Conservation (phyloP, 129 eudicot species). For the Tagetes patula region DNA sequence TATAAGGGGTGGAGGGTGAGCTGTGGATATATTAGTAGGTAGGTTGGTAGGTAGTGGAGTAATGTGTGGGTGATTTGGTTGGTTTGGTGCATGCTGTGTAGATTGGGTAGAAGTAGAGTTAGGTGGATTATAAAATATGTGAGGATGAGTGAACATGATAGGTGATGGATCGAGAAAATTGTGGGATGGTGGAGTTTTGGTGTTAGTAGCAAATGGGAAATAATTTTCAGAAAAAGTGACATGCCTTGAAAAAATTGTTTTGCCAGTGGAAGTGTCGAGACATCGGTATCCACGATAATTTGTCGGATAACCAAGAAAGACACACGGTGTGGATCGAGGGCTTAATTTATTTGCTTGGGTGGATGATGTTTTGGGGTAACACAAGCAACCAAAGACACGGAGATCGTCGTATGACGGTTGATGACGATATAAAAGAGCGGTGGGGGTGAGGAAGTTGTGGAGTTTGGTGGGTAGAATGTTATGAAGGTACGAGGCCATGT, state of each 20-base stretch:
- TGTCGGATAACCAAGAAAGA: neutral
- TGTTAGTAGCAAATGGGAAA: neutral
- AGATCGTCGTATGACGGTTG: slow-evolving; percentile 1
- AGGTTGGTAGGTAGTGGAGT: too few relatives aligned
- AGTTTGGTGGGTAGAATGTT: too few relatives aligned
- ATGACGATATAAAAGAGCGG: neutral
- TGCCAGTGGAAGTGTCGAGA: slow-evolving; percentile 7
- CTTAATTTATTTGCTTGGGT: neutral
- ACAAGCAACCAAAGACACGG: neutral
- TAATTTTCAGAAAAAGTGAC: neutral
- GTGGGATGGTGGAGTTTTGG: neutral
- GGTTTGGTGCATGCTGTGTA: too few relatives aligned
- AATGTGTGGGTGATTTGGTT: too few relatives aligned
- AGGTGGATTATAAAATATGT: neutral
- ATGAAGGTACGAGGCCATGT: too few relatives aligned
- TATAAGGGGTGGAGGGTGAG: too few relatives aligned
- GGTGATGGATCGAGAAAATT: neutral
- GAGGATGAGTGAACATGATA: neutral
- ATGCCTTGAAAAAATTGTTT: neutral
- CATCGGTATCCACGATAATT: slow-evolving; percentile 11
- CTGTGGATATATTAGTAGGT: too few relatives aligned
- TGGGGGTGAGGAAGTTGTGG: neutral
- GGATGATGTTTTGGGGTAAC: neutral
- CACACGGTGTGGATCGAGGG: neutral
- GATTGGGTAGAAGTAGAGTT: too few relatives aligned